Percentiles rank a stretch among this genome's conserved stretches.
phyloP scores from a whole-genome alignment of 1,139 yeast species.

The Saccharomyces hybrid region DNA sequence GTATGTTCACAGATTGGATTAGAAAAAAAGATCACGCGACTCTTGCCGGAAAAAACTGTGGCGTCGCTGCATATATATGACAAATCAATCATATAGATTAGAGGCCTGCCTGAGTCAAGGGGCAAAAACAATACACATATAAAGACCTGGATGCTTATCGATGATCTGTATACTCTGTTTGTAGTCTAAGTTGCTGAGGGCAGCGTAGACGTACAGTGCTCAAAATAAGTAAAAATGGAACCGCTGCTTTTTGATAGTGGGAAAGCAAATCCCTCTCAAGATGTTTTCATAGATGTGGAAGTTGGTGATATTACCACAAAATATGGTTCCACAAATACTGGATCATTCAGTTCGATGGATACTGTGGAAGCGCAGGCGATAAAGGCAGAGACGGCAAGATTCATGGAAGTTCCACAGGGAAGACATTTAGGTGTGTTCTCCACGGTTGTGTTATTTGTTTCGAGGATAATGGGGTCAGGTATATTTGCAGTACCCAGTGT shows the following conservation, averaged over 20 bases:
- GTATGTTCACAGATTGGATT: neutral
- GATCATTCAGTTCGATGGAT: constrained; percentile 7
- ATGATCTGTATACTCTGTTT: neutral
- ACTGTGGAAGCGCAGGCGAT: constrained; percentile 8
- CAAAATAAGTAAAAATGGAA: neutral
- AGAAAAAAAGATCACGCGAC: neutral
- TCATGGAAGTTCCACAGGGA: constrained; percentile 59
- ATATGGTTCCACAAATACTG: constrained; percentile 1
- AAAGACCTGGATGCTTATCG: neutral
- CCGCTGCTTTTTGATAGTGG: neutral
- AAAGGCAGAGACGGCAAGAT: constrained; percentile 16
- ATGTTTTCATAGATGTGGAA: constrained; percentile 1
- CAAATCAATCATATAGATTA: neutral
- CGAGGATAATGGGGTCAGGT: constrained; percentile 71
- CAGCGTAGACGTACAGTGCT: neutral
- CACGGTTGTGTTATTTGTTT: constrained; percentile 54
- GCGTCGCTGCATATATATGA: neutral
- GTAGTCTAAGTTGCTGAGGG: neutral
- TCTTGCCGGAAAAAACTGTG: neutral
- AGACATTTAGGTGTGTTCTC: constrained; percentile 65
- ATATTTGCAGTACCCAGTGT: constrained; percentile 67
- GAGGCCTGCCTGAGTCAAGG: neutral
- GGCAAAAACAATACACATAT: neutral
- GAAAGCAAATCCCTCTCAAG: neutral
- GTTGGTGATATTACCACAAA: constrained; percentile 1